A percentile compares a stretch with the other conserved stretches of the same genome.
These are phyloP conservation scores for Diutina sp. DNA, from an alignment of 1,139 yeast genomes.

Conservation along the genomic window DNA sequence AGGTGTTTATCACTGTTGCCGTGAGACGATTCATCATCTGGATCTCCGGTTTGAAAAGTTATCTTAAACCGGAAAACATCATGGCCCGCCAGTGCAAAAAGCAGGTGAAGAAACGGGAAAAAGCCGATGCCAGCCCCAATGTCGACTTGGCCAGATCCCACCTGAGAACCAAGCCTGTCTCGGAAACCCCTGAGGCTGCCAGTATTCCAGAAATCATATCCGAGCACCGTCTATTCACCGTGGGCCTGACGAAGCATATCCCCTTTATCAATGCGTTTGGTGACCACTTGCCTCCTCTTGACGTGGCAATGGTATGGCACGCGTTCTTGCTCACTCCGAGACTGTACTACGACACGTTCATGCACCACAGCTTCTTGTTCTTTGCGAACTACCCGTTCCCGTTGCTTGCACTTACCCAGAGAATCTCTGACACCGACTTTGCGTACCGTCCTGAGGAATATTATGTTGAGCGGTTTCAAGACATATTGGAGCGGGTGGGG, in stretches of 20 bases:
- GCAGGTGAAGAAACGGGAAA: background rate
- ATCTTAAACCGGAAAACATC: background rate
- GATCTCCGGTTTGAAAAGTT: constrained; percentile 11
- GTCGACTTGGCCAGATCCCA: background rate
- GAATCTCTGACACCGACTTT: constrained; percentile 12
- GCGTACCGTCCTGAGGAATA: constrained; percentile 9
- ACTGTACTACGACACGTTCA: constrained; percentile 15
- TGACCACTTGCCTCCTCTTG: constrained; percentile 18
- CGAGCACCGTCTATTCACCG: background rate
- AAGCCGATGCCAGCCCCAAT: background rate
- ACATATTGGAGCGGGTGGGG: background rate
- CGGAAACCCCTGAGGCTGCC: background rate
- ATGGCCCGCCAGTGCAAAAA: background rate
- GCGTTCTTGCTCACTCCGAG: constrained; percentile 17
- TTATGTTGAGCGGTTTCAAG: background rate
- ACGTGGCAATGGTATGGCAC: constrained; percentile 30
- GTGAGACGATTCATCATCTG: constrained; percentile 17
- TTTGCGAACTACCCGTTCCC: constrained; percentile 17
- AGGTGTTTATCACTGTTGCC: constrained; percentile 16
- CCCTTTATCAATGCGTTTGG: constrained; percentile 3
- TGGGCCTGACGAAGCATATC: background rate
- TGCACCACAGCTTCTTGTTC: constrained; percentile 11
- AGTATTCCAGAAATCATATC: background rate
- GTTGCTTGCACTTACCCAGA: constrained; percentile 9
- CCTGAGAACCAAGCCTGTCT: background rate